phyloP scores from a whole-genome alignment of 1,139 yeast genomes.

The Lizanozyma gosingica region DNA sequence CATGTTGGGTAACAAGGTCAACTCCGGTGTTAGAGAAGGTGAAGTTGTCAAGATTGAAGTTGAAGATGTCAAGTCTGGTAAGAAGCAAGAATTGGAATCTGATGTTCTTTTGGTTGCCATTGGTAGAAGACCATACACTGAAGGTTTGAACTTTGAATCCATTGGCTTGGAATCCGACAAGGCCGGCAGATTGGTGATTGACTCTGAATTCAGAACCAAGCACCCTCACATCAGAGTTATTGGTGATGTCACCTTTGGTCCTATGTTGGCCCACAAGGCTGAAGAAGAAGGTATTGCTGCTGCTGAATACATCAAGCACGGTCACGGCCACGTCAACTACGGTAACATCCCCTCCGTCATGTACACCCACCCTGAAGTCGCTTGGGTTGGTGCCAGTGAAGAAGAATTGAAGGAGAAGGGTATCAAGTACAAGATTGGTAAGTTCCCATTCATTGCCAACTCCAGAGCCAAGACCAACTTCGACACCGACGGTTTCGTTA shows the following conservation, averaged over 20 bases:
- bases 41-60: constrained; percentile 80
- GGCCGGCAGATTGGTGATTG: constrained; percentile 89
- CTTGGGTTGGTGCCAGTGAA: constrained; percentile 98
- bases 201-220: constrained; percentile 88
- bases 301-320: constrained; percentile 84
- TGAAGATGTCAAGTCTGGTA: constrained; percentile 84
- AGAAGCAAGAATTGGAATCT: constrained; percentile 71
- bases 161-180: constrained; percentile 86
- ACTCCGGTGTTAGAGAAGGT: constrained; percentile 80
- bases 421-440: constrained; percentile 85
- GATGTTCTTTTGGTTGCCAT: constrained; percentile 94
- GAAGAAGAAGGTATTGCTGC: constrained; percentile 99
- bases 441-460: constrained; percentile 98
- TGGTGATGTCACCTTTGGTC: constrained; percentile 98
- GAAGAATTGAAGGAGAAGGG: constrained; percentile 94
- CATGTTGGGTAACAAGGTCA: constrained; percentile 87
- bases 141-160: constrained; percentile 81
- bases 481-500: constrained; percentile 96
- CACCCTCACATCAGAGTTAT: constrained; percentile 90
- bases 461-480: constrained; percentile 98
- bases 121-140: constrained; percentile 97
- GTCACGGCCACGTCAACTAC: constrained; percentile 97
- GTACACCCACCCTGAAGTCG: constrained; percentile 99
- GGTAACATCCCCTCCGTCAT: constrained; percentile 96
- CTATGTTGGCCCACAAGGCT: constrained; percentile 99